Evolutionary conservation across 345 rosid species (phyloP).

Genomic region (Ricinus communis): DNA sequence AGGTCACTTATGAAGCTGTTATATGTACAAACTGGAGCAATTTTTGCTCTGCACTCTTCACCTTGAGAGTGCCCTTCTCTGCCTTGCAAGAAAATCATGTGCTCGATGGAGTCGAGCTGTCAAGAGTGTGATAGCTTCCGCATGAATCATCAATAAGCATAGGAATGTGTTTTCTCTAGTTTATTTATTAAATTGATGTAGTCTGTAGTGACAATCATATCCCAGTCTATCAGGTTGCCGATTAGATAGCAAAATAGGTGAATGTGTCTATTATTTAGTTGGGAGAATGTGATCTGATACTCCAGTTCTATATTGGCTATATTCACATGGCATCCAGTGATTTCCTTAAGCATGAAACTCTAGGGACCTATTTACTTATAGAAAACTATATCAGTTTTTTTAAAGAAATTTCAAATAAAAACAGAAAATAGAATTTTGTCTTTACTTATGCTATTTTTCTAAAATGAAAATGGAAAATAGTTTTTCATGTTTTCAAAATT

Average conservation of each 20-base stretch:
- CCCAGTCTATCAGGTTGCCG: not conserved
- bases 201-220: not conserved
- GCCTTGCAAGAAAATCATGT: not conserved
- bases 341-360: not conserved
- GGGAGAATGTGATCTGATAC: not conserved
- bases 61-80: not conserved
- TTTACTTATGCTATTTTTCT: no score
- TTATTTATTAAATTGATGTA: not conserved
- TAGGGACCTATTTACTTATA: no score
- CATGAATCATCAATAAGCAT: not conserved
- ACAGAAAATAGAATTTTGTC: no score
- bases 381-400: no score
- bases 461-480: no score
- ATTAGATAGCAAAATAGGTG: not conserved
- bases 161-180: not conserved
- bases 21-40: no score
- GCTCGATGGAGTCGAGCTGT: not conserved
- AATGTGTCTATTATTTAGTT: not conserved
- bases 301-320: not conserved
- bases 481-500: no score
- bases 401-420: no score
- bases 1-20: constrained; percentile 6
- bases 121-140: not conserved
- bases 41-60: not conserved
- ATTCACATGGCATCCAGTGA: not conserved